Evolutionary conservation across 2,329 filamentous ascomycete genomes (phyloP), one percentile per base, ranked within the genome.

Genomic region (Nectriaceae sp.): DNA sequence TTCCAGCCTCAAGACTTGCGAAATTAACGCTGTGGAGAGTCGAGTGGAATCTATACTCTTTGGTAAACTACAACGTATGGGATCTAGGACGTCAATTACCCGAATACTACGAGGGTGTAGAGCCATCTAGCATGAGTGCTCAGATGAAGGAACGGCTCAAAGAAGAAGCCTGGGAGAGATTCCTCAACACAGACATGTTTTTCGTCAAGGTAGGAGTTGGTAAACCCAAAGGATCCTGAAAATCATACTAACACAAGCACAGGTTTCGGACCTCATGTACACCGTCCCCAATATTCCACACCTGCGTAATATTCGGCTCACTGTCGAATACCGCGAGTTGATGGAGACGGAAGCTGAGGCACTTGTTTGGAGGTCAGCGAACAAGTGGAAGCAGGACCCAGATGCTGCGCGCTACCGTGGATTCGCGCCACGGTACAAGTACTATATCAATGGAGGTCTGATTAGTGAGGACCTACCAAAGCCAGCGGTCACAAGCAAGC

Each of bases 241-340:
- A 33, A n/a, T 37, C 11, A 18, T 29, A 22, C 49, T 58, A 49
- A 63, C 42, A 39, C 19, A 24, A 4, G 36, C 2, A 54, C 21
- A 85, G 82, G 72, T 82, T 44, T 83, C 82, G 22, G 84, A 87
- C 56, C 74, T 87, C 49, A 76, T 87, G 70, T 78, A 73, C 53
- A 75, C 79, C 36, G 69, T 85, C 11, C 76, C 82, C 4, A 79
- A 70, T 44, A 74, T 82, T 46, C 75, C 81, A 22, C 83, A 87
- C 59, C 73, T 87, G 18, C 76, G 74, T 43, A 72, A 77, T 49
- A 57, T 85, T 44, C 75, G 74, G 56, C 71, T 87, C 42, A 72
- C 75, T 8, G 75, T 87, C 41, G 75, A 77, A 42, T 87, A 87
- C 57, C 74, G 78, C 42, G 84, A 87, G 64, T 68, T 83, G 11